Percentiles rank a stretch among this genome's conserved stretches.
Conservation (phyloP, 1,284 basidiomycete species). For the Boletus mariae region DNA sequence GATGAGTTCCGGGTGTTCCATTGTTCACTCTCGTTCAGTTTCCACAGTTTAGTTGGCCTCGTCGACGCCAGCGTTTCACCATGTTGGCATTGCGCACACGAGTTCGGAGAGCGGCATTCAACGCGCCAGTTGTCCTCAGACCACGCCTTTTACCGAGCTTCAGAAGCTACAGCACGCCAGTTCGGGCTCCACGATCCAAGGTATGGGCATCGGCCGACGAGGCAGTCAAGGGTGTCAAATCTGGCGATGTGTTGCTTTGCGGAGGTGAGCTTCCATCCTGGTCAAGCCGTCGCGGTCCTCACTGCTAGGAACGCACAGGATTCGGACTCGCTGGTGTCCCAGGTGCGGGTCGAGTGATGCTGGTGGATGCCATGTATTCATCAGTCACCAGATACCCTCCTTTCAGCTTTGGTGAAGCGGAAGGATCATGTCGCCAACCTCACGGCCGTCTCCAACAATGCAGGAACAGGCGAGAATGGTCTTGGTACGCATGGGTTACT, state of each 20-base stretch:
- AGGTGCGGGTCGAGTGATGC: conserved; percentile 38
- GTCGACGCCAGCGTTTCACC: no score
- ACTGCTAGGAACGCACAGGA: conserved; percentile 41
- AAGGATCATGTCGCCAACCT: conserved; percentile 64
- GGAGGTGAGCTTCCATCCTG: conserved; percentile 55
- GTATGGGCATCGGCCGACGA: conserved; percentile 78
- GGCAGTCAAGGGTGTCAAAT: conserved; percentile 79
- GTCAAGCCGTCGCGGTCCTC: neutral
- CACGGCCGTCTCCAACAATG: conserved; percentile 90
- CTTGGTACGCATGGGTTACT: conserved; percentile 54
- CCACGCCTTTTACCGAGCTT: no score
- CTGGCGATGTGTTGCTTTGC: conserved; percentile 73
- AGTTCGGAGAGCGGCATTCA: no score
- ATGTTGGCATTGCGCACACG: no score
- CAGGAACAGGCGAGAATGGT: conserved; percentile 74
- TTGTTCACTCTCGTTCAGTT: no score
- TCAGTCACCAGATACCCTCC: conserved; percentile 65
- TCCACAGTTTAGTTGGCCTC: no score
- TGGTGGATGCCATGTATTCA: neutral
- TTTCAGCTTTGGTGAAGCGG: conserved; percentile 73
- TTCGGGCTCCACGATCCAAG: conserved; percentile 52
- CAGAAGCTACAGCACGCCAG: neutral
- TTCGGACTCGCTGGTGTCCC: conserved; percentile 79
- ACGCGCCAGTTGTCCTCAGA: no score
- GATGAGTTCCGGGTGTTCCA: no score